phyloP scores from a whole-genome alignment of 2,329 filamentous ascomycete genomes.

The Penicillium brasilianum region DNA sequence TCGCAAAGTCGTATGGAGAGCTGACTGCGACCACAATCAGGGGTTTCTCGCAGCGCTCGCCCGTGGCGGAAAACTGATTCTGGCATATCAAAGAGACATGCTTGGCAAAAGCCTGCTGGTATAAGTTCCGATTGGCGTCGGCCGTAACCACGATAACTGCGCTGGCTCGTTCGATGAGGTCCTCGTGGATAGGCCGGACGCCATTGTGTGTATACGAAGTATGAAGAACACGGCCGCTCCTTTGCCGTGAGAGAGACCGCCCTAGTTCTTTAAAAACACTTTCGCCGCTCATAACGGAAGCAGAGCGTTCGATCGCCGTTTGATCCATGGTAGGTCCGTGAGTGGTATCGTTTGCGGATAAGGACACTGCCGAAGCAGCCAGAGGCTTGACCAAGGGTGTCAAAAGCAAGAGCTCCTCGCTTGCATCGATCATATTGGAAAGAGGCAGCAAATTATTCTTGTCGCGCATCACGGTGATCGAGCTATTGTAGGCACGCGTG shows the following conservation, averaged over 20 bases:
- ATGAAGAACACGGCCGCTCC: constrained; percentile 85
- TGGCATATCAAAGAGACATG: constrained; percentile 92
- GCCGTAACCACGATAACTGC: constrained; percentile 91
- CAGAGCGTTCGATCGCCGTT: constrained; percentile 60
- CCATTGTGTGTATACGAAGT: constrained; percentile 96
- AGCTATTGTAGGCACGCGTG: constrained; percentile 84
- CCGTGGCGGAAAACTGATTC: constrained; percentile 45
- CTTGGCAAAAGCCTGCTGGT: constrained; percentile 93
- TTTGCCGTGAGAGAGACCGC: constrained; percentile 80
- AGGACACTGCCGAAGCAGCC: constrained; percentile 84
- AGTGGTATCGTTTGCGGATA: constrained; percentile 61
- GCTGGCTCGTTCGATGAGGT: constrained; percentile 83
- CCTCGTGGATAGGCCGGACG: constrained; percentile 89
- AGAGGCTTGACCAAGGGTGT: constrained; percentile 90
- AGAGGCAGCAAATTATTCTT: constrained; percentile 84
- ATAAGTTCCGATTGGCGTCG: constrained; percentile 90
- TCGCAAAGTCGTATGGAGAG: constrained; percentile 94
- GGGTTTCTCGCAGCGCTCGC: constrained; percentile 69
- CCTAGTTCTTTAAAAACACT: constrained; percentile 90
- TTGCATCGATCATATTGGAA: constrained; percentile 77
- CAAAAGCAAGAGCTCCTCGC: constrained; percentile 86
- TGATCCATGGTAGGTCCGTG: constrained; percentile 58
- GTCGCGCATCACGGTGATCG: constrained; percentile 90
- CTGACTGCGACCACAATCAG: constrained; percentile 90
- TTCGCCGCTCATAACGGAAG: constrained; percentile 84